Evolutionary conservation across 805 yeast species (phyloP).

Genomic region (Teunomyces pallodes): DNA sequence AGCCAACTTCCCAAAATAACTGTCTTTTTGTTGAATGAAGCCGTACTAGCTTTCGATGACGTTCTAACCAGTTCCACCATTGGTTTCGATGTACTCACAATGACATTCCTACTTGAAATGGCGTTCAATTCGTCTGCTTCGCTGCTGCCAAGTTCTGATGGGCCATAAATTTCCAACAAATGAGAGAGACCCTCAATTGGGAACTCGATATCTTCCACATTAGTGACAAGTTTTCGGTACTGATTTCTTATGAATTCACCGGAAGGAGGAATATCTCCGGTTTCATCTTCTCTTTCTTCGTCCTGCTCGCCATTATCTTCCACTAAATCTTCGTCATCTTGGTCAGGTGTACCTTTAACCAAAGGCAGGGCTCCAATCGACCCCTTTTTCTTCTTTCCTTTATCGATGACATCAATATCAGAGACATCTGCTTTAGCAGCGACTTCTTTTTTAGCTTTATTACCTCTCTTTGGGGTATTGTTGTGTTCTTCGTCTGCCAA

Average conservation of each 20-base stretch:
- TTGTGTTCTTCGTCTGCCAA: conserved; percentile 40
- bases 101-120: conserved; percentile 16
- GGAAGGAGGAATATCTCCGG: conserved; percentile 4
- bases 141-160: conserved; percentile 10
- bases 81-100: conserved; percentile 22
- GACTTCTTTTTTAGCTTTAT: conserved; percentile 24
- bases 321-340: conserved; percentile 1
- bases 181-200: conserved; percentile 22
- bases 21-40: conserved; percentile 26
- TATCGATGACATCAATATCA: background rate
- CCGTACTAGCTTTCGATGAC: conserved; percentile 22
- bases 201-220: conserved; percentile 11
- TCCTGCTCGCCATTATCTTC: conserved; percentile 8
- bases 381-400: background rate
- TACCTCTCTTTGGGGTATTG: conserved; percentile 31
- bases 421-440: conserved; percentile 4
- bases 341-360: background rate
- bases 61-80: conserved; percentile 27
- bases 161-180: conserved; percentile 9
- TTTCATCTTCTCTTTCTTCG: conserved; percentile 8
- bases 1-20: conserved; percentile 30
- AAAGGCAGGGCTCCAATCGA: background rate
- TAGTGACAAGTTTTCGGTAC: background rate
- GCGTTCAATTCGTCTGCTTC: conserved; percentile 17
- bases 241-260: conserved; percentile 3